Base-by-base conservation (phyloP, 495 filamentous ascomycete genomes). In the Diplogelasinospora grovesii region DNA sequence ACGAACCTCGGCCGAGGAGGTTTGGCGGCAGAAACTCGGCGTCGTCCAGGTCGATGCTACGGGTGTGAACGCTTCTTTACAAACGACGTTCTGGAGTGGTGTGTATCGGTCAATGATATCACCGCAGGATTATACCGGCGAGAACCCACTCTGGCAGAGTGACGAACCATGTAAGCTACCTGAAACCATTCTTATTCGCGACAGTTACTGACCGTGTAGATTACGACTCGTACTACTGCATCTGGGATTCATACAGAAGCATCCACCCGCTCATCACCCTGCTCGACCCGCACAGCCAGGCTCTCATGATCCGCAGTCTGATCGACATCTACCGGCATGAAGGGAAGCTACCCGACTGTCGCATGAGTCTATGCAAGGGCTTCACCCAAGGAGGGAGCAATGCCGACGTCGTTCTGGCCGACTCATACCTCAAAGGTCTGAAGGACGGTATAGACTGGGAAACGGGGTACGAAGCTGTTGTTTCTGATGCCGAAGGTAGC, bases 361-460 rank as follows among this genome's bases (percentile, higher is more conserved):
- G 74, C 15, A 78, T 76, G 57, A 68, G 65, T 31, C 73, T 82
- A 19, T 79, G 75, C 60, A 82, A 83, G 54, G 81, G 82, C 6
- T 79, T 58, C 43, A 83, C 81, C 3, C 82, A 86, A 50, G 83
- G 83, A 11, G 83, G 83, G 0, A 85, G 81, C 5, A 87, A 87
- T 46, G 82, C 82, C 2, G 82, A 87, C 48, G 73, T 84, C 0
- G 62, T 87, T 9, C 62, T 87, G 8, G 72, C 75, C 7, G 83
- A 87, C 44, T 73, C 78, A 0, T 85, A 74, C 39, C 31, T 87
- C 18, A 87, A 87, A 48, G 75, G 76, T 37, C 65, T 85, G 9
- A 68, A 66, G 1, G 68, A 57, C 2, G 64, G 63, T 11, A 68
- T 86, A 9, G 75, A 86, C 55, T 86, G 81, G 81, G 59, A 57